phyloP scores from a whole-genome alignment of 2,329 filamentous ascomycete species.

The Tolypocladium ovalisporum region DNA sequence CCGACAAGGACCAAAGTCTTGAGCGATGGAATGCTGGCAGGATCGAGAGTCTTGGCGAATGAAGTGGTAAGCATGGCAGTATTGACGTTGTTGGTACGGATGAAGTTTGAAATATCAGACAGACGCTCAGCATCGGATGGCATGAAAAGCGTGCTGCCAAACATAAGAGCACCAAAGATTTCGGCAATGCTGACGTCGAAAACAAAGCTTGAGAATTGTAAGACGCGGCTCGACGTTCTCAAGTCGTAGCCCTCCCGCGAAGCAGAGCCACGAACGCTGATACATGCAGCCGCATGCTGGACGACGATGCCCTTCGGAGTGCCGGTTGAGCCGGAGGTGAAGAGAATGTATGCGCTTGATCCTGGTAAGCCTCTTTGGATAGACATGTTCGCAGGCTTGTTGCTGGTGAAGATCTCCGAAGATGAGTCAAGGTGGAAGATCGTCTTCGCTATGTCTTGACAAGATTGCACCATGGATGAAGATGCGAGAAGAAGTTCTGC shows the following conservation, averaged over 20 bases:
- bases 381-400: not conserved
- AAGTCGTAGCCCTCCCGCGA: conserved; percentile 31
- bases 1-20: conserved; percentile 12
- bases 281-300: conserved; percentile 40
- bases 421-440: not conserved
- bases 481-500: conserved; percentile 5
- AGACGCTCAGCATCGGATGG: conserved; percentile 4
- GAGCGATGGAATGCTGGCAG: not conserved
- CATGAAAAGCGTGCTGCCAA: conserved; percentile 4
- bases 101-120: not conserved
- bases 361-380: not conserved
- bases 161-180: not conserved
- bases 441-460: not conserved
- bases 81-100: not conserved
- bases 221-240: not conserved
- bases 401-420: not conserved
- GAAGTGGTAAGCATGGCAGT: conserved; percentile 2
- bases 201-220: conserved; percentile 1
- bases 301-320: conserved; percentile 15
- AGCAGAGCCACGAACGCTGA: conserved; percentile 36
- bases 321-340: conserved; percentile 16
- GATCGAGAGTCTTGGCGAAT: not conserved
- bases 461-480: not conserved
- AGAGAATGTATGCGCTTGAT: conserved; percentile 12
- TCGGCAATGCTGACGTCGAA: conserved; percentile 1